Base-by-base conservation (phyloP, 2,329 filamentous ascomycete species). In the Lasiodiplodia theobromae region DNA sequence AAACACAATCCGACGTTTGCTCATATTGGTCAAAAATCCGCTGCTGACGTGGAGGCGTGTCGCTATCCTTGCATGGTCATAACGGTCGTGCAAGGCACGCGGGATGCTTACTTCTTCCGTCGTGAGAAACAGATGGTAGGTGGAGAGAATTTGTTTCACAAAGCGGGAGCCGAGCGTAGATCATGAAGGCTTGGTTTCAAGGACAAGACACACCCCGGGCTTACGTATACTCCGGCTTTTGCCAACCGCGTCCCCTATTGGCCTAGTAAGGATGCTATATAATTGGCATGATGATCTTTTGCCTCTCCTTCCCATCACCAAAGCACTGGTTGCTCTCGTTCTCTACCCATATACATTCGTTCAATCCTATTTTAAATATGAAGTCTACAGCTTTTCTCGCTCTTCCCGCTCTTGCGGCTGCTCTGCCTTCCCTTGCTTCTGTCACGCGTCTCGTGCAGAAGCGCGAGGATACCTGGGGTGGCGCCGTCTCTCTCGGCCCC, bases 401-500 rank as follows among this genome's bases (percentile, higher is more conserved):
- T 18, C 54, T 67, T 16, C 65, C 65, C 18, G 21, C 65, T 8
- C 12, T 67, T 3, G 65, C 65, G 31, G 54, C 38, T 6, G 65
- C 65, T 23, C 12, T 60, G 54, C 65, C 65, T 12, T 58, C 54
- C 21, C 25, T 60, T 31, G 54, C 65, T 12, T 58, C 54, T 21
- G 44, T 52, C n/a, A 52, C 44, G 14, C 25, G 40, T 25, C 44
- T 64, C 31, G 18, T 38, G 21, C 38, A 67, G 44, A 69, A 70
- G n/a, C 56, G 71, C 10, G 64, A 58, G 63, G 79, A 81, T 53
- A 74, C 70, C 38, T 81, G 79, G 79, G 80, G 79, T 38, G 79
- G 79, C 18, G 75, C 76, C 25, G 76, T 81, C 10, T 81, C 78
- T 10, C 76, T 81, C 4, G 79, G 80, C 76, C 68, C 70, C 16